Conservation (phyloP, 495 filamentous ascomycete species). For the Schizothecium vesticola region DNA sequence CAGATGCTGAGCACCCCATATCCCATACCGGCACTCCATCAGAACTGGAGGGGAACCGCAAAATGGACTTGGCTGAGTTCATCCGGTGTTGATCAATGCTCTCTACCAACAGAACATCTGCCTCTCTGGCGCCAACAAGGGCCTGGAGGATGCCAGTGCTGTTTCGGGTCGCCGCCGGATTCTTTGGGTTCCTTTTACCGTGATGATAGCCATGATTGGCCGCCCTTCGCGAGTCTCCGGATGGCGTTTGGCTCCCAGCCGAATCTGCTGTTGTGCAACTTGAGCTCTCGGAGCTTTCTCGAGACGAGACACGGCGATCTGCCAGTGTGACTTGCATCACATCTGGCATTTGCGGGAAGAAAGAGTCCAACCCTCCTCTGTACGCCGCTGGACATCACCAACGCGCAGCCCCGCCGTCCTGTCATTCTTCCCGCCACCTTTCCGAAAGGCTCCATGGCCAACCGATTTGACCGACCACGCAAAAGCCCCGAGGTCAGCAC, state of each 20-base stretch:
- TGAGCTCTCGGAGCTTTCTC: slow-evolving; percentile 11
- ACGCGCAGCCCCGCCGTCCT: neutral
- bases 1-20: slow-evolving; percentile 5
- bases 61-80: neutral
- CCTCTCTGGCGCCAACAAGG: neutral
- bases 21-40: neutral
- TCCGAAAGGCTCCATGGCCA: neutral
- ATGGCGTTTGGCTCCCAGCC: slow-evolving; percentile 10
- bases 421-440: neutral
- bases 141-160: slow-evolving; percentile 2
- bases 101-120: neutral
- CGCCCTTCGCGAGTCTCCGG: slow-evolving; percentile 8
- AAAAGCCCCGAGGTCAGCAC: neutral
- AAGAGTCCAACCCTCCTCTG: neutral
- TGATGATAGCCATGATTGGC: slow-evolving; percentile 12
- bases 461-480: neutral
- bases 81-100: neutral
- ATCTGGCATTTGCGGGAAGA: slow-evolving; percentile 3
- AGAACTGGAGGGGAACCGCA: neutral
- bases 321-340: slow-evolving; percentile 8
- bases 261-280: slow-evolving; percentile 10
- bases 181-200: slow-evolving; percentile 8
- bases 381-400: neutral
- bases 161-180: slow-evolving; percentile 10
- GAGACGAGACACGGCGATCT: slow-evolving; percentile 13